Conservation (phyloP, 2,329 filamentous ascomycete species). For the Botryosphaeria agaves region DNA sequence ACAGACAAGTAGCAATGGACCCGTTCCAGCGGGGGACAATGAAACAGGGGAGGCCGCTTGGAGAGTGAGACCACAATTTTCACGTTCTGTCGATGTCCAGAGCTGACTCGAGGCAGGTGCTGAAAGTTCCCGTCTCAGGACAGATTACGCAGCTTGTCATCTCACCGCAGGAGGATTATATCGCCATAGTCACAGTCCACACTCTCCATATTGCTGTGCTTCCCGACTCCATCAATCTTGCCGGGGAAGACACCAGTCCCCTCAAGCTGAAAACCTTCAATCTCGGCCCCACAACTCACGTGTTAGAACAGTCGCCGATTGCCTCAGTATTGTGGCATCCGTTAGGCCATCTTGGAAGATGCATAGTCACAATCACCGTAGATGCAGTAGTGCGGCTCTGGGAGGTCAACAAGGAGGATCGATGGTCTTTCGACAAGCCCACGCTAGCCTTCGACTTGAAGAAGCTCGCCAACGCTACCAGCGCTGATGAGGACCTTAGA, state of each 20-base stretch:
- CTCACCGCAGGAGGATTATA: slow-evolving; percentile 64
- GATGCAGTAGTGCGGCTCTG: slow-evolving; percentile 81
- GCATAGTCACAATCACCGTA: slow-evolving; percentile 72
- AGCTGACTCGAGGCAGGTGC: slow-evolving; percentile 32
- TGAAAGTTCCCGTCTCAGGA: slow-evolving; percentile 62
- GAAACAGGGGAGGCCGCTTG: slow-evolving; percentile 5
- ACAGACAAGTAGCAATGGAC: too few relatives aligned
- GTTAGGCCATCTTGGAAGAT: slow-evolving; percentile 62
- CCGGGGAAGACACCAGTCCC: slow-evolving; percentile 45
- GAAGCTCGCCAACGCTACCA: slow-evolving; percentile 73
- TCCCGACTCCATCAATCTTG: slow-evolving; percentile 62
- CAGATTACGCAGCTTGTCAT: slow-evolving; percentile 73
- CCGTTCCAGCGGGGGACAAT: slow-evolving; percentile 3
- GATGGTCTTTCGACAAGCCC: slow-evolving; percentile 74
- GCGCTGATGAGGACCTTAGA: slow-evolving; percentile 65
- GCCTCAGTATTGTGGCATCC: slow-evolving; percentile 85
- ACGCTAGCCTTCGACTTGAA: slow-evolving; percentile 73
- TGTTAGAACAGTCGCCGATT: slow-evolving; percentile 67
- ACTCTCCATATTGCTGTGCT: slow-evolving; percentile 80
- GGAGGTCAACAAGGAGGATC: slow-evolving; percentile 71
- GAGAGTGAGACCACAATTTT: slow-evolving; percentile 8
- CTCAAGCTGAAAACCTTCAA: slow-evolving; percentile 77
- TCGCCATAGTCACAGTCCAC: slow-evolving; percentile 74
- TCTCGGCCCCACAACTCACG: slow-evolving; percentile 81
- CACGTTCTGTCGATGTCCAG: too few relatives aligned